Conservation (phyloP, 805 yeast genomes). For the Starmerella scarabaei region DNA sequence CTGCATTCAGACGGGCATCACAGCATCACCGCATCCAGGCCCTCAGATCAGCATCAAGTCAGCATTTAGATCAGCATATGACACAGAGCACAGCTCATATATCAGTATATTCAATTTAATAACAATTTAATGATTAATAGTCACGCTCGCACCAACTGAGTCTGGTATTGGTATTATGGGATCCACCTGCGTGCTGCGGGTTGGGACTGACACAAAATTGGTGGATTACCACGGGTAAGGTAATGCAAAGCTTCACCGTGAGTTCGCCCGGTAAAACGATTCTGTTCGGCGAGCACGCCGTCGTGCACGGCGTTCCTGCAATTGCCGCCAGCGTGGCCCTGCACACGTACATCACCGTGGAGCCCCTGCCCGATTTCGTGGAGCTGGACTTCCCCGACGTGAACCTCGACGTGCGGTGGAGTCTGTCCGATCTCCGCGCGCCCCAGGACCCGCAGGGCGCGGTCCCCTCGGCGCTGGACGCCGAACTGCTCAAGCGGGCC, state of each 20-base stretch:
- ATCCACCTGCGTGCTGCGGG: no score
- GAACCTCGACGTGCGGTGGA: conserved; percentile 52
- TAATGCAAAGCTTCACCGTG: conserved; percentile 48
- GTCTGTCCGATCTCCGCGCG: conserved; percentile 32
- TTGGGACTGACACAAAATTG: no score
- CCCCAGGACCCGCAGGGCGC: background rate
- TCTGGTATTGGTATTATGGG: no score
- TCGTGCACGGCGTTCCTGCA: conserved; percentile 86
- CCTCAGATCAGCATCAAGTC: no score
- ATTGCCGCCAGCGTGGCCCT: conserved; percentile 88
- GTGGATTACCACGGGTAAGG: no score
- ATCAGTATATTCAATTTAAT: no score
- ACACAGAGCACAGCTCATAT: no score
- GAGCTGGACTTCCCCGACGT: conserved; percentile 77
- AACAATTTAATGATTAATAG: no score
- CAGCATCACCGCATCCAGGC: no score
- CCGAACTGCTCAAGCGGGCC: conserved; percentile 47
- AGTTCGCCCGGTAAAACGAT: conserved; percentile 97
- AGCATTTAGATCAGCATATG: no score
- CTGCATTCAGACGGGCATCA: no score
- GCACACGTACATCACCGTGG: conserved; percentile 65
- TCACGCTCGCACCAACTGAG: no score
- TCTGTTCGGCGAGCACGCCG: conserved; percentile 93
- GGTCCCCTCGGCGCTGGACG: conserved; percentile 17
- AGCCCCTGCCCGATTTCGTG: conserved; percentile 33